Conservation (phyloP, 2,329 filamentous ascomycete genomes). For the Cordyceps sp. region DNA sequence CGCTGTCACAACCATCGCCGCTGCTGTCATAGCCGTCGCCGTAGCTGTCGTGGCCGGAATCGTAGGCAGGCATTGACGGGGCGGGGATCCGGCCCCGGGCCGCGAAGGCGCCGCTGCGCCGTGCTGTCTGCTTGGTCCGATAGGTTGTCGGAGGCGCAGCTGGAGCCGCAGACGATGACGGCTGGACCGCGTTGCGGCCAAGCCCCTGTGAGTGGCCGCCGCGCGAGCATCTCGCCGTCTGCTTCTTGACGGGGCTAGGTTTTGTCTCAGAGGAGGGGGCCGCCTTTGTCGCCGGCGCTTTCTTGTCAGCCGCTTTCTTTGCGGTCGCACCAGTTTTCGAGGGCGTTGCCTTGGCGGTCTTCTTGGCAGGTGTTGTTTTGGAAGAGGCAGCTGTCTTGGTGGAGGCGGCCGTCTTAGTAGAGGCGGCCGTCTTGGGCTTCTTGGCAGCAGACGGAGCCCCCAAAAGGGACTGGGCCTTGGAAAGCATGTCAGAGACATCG, state of each 20-base stretch:
- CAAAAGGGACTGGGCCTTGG: too few species aligned
- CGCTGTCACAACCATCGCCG: not conserved
- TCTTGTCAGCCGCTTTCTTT: too few species aligned
- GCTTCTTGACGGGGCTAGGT: too few species aligned
- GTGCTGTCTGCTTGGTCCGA: conserved; percentile 12
- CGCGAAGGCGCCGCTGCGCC: conserved; percentile 9
- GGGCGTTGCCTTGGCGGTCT: too few species aligned
- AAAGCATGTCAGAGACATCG: too few species aligned
- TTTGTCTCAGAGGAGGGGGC: too few species aligned
- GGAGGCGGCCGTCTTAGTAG: not conserved
- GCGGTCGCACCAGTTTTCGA: too few species aligned
- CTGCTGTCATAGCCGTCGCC: not conserved
- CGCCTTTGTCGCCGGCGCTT: too few species aligned
- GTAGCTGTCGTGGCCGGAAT: not conserved
- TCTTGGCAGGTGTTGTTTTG: too few species aligned
- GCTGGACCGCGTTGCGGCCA: conserved; percentile 1
- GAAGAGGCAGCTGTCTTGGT: not conserved
- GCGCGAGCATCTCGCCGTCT: conserved; percentile 3
- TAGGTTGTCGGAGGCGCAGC: not conserved
- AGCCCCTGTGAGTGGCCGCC: conserved; percentile 4
- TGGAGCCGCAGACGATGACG: conserved; percentile 1
- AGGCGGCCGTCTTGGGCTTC: conserved; percentile 4
- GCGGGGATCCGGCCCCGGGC: conserved; percentile 8
- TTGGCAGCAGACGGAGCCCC: conserved; percentile 2
- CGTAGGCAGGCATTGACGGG: too few species aligned